Conservation (phyloP, 768 basidiomycete genomes). For the Kwoniella pini region DNA sequence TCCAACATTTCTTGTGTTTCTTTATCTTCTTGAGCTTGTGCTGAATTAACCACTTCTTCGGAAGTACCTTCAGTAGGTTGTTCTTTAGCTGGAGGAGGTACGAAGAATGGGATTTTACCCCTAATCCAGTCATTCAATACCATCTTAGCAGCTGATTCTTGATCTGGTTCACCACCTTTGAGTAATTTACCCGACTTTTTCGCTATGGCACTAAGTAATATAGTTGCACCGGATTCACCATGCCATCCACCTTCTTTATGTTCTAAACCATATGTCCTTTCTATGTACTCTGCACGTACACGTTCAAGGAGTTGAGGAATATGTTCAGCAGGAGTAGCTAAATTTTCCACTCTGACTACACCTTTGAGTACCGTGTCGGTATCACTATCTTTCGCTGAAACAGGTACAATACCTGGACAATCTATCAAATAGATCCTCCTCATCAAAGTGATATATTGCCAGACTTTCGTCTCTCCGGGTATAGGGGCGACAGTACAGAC, state of each 20-base stretch:
- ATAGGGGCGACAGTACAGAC: constrained; percentile 96
- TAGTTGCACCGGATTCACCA: constrained; percentile 63
- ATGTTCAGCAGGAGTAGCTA: constrained; percentile 88
- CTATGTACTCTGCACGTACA: constrained; percentile 89
- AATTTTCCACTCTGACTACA: constrained; percentile 91
- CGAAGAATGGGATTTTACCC: constrained; percentile 95
- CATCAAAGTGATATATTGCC: constrained; percentile 99
- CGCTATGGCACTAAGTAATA: constrained; percentile 79
- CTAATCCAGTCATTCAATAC: constrained; percentile 95
- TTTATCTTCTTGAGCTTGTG: constrained; percentile 30
- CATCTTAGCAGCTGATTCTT: constrained; percentile 90
- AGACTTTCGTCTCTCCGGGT: constrained; percentile 98
- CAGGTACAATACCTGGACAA: constrained; percentile 96
- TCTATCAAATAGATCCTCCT: constrained; percentile 97
- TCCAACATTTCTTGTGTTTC: constrained; percentile 58
- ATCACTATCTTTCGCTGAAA: constrained; percentile 85
- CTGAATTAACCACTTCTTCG: constrained; percentile 59
- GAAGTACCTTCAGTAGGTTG: constrained; percentile 21
- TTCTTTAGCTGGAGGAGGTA: constrained; percentile 74
- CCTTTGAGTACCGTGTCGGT: constrained; percentile 93
- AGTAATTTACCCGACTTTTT: constrained; percentile 87
- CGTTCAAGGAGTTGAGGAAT: constrained; percentile 83
- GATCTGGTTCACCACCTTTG: constrained; percentile 91
- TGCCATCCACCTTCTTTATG: constrained; percentile 57
- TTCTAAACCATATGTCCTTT: constrained; percentile 59